phyloP scores from a whole-genome alignment of 345 rosid genomes.

The Dovyalis caffra region DNA sequence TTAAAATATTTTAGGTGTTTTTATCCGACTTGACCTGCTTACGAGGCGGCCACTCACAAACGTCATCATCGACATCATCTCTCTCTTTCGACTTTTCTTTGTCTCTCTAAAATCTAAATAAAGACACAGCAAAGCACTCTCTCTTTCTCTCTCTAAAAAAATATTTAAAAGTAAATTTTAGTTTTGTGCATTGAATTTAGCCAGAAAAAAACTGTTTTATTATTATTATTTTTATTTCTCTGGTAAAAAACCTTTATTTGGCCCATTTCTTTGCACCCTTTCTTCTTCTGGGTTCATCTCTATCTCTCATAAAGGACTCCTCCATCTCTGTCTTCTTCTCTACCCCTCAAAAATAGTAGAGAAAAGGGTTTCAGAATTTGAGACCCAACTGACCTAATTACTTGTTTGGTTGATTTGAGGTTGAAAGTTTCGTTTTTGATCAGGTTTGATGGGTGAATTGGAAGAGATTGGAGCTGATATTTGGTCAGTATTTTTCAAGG shows the following conservation, averaged over 20 bases:
- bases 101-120: not conserved
- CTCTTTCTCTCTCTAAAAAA: not conserved
- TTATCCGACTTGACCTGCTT: not conserved
- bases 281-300: not conserved
- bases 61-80: not conserved
- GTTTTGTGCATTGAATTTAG: slow-evolving; percentile 9
- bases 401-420: slow-evolving; percentile 2
- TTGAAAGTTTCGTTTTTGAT: not conserved
- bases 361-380: not conserved
- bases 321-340: not conserved
- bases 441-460: slow-evolving; percentile 39
- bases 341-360: not conserved
- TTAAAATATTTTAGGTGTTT: too few species aligned
- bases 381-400: not conserved
- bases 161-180: not conserved
- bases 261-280: not conserved
- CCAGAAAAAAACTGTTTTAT: not conserved
- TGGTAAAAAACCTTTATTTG: not conserved
- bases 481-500: slow-evolving; percentile 24
- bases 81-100: not conserved
- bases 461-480: slow-evolving; percentile 55
- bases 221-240: not conserved
- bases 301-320: not conserved
- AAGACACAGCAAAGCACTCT: not conserved
- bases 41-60: slow-evolving; percentile 1